Percentiles rank a stretch among this genome's conserved stretches.
Evolutionary conservation across 2,329 filamentous ascomycete species (phyloP).

Genomic region (Fusarium mexicanum): DNA sequence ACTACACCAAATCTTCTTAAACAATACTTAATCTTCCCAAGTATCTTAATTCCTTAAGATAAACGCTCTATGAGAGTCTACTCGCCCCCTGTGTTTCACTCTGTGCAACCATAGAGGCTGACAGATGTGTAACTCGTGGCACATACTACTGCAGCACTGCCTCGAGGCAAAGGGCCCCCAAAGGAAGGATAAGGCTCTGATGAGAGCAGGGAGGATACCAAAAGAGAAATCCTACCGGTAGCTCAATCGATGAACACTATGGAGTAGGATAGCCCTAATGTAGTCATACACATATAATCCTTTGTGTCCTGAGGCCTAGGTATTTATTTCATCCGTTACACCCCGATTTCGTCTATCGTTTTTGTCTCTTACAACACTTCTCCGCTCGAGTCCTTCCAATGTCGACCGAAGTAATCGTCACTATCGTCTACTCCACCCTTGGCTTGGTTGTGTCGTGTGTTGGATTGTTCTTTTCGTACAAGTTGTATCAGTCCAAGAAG

Average conservation of each 20-base stretch:
- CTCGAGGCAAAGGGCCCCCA: neutral
- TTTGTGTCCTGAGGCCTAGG: neutral
- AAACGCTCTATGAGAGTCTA: neutral
- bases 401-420: neutral
- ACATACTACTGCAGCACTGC: neutral
- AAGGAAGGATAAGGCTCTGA: neutral
- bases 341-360: neutral
- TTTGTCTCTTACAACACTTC: neutral
- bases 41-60: rapidly evolving
- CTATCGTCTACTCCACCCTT: neutral
- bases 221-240: neutral
- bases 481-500: neutral
- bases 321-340: neutral
- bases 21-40: neutral
- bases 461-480: neutral
- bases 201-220: neutral
- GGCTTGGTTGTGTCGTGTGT: neutral
- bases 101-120: neutral
- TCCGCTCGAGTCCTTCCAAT: neutral
- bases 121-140: neutral
- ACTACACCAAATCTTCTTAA: no score
- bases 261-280: neutral
- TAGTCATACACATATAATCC: neutral
- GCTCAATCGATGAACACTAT: neutral
- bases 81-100: neutral